Percentiles rank a stretch among this genome's conserved stretches.
Evolutionary conservation across 352 stramenopile species (phyloP).

Genomic region (Pseudoperonospora humuli): DNA sequence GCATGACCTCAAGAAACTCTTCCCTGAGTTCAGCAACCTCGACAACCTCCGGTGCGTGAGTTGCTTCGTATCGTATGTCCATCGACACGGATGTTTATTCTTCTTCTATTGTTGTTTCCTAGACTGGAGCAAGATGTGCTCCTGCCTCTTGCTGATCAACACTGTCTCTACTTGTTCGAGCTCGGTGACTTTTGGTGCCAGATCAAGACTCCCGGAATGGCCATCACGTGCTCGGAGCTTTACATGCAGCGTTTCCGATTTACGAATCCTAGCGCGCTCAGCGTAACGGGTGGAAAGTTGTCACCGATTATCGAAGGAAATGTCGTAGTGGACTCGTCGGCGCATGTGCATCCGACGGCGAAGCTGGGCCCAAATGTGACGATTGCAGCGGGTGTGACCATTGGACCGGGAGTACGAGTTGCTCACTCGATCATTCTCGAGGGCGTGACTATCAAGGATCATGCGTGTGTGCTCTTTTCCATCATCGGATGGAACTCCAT

Average conservation of each 20-base stretch:
- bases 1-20: constrained; percentile 82
- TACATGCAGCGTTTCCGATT: constrained; percentile 89
- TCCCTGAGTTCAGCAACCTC: constrained; percentile 81
- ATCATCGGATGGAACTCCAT: constrained; percentile 88
- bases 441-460: constrained; percentile 83
- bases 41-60: constrained; percentile 66
- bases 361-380: constrained; percentile 85
- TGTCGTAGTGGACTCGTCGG: constrained; percentile 72
- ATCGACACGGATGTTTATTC: constrained; percentile 3
- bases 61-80: not conserved
- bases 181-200: constrained; percentile 87
- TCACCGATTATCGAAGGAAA: constrained; percentile 84
- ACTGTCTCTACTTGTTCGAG: constrained; percentile 68
- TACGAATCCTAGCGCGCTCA: constrained; percentile 79
- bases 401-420: constrained; percentile 70
- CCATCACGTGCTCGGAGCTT: constrained; percentile 84
- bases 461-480: constrained; percentile 80
- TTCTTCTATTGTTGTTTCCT: constrained; percentile 1
- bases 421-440: constrained; percentile 86
- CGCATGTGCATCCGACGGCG: constrained; percentile 74
- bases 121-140: constrained; percentile 83
- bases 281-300: constrained; percentile 70
- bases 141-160: constrained; percentile 69
- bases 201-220: constrained; percentile 87
- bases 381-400: constrained; percentile 77